Base-by-base conservation (phyloP, 2,329 filamentous ascomycete species). In the Diaporthe sp. region DNA sequence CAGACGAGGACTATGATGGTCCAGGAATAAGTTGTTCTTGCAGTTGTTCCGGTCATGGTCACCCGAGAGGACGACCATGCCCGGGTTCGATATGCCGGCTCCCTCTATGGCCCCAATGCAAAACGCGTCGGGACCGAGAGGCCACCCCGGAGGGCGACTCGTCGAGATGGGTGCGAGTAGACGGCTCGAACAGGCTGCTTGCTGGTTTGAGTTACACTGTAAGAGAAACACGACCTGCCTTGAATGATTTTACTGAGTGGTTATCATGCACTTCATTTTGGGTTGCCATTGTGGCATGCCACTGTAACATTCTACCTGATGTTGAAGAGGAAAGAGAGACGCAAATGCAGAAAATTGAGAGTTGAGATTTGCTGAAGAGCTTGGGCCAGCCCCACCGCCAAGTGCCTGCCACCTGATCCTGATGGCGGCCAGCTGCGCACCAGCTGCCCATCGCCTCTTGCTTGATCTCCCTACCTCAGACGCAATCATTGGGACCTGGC, bases 1-100 rank as follows among this genome's bases (percentile, higher is more conserved):
- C 79, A 78, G 80, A 74, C 81, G 81, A 75, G 82, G 81, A 83
- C 82, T 83, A 83, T 83, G 82, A 83, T 80, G 81, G 81, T 81
- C 81, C 82, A 77, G 42, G 25, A 44, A 71, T 53, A 47, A 47
- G 71, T 81, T 78, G 74, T 68, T 82, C 81, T 82, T 75, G 82
- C 82, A 83, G 79, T 78, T 76, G 44, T 61, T 57, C 67, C 55
- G 17, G 22, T 22, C 37, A 57, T 25, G 74, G 12, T 49, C 39
- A 60, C 68, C 67, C 65, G 55, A 57, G 57, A 74, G 67, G 31
- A 49, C 37, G 25, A 42, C 15, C 65, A n/a, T 34, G 44, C 68
- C 49, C 77, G 58, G 71, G 73, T 68, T 68, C 72, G 47, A 44
- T 77, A 77, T 78, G 76, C 80, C 80, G 68, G 75, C 76, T 76